Conservation (phyloP, 75 land plant genomes). For the Selaginella moellendorffii region DNA sequence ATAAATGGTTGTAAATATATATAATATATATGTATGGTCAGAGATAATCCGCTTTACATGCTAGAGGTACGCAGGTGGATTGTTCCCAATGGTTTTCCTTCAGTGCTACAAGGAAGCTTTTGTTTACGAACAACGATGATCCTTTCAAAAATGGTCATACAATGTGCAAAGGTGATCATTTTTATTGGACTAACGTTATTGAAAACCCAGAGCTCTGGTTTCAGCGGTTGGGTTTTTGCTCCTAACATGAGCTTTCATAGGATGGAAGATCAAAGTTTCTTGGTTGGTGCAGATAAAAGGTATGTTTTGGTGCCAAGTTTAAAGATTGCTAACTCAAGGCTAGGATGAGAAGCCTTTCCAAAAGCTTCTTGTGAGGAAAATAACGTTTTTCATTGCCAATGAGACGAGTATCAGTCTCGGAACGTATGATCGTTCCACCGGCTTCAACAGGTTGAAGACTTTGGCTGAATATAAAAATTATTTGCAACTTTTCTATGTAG, state of each 20-base stretch:
- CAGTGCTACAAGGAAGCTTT: conserved; percentile 57
- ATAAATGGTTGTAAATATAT: too few relatives aligned
- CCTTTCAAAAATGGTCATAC: conserved; percentile 75
- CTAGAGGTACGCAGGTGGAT: conserved; percentile 44
- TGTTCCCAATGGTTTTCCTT: neutral
- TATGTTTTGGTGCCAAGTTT: conserved; percentile 18
- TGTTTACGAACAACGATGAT: conserved; percentile 95
- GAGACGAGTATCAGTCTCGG: conserved; percentile 52
- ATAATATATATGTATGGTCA: too few relatives aligned
- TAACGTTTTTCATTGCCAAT: conserved; percentile 40
- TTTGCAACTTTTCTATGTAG: conserved; percentile 15
- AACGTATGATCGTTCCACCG: conserved; percentile 67
- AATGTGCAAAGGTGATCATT: conserved; percentile 65
- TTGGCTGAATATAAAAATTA: neutral
- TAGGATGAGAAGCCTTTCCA: conserved; percentile 60
- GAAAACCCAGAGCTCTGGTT: conserved; percentile 82
- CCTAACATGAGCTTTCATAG: conserved; percentile 38
- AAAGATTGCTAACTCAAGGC: conserved; percentile 45
- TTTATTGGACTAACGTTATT: too few relatives aligned
- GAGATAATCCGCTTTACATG: conserved; percentile 82
- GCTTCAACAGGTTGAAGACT: conserved; percentile 41
- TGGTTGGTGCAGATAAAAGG: conserved; percentile 43
- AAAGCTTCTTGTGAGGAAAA: conserved; percentile 54
- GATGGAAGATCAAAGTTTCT: conserved; percentile 47
- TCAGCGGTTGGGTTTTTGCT: conserved; percentile 73